A percentile compares a stretch with the other conserved stretches of the same genome.
Evolutionary conservation across 1,139 yeast species (phyloP).

Genomic region (Magnusiomyces paraingens): DNA sequence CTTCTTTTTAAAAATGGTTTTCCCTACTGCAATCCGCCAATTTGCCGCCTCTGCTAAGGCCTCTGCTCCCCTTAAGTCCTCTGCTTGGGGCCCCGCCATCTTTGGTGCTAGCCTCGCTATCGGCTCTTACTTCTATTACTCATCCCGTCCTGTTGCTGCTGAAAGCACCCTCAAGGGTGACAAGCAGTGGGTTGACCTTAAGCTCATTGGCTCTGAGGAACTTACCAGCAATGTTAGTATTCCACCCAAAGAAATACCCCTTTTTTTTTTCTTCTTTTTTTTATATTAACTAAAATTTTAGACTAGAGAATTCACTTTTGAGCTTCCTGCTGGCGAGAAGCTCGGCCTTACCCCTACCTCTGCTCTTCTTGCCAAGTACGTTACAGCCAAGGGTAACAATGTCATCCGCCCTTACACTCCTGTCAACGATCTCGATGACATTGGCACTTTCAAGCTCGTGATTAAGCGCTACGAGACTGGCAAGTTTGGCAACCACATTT

Average conservation of each 20-base stretch:
- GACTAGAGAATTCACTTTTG: conserved; percentile 65
- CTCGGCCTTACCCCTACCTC: conserved; percentile 83
- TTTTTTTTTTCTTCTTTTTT: background rate
- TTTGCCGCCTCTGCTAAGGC: conserved; percentile 7
- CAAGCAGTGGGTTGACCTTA: conserved; percentile 15
- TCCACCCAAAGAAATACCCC: too few species aligned
- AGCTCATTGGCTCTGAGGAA: conserved; percentile 7
- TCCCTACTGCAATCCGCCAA: conserved; percentile 6
- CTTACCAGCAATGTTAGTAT: conserved; percentile 4
- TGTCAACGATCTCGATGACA: conserved; percentile 56
- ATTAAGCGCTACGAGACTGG: conserved; percentile 82
- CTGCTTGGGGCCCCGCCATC: conserved; percentile 10
- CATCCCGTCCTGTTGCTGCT: conserved; percentile 8
- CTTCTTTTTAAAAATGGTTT: conserved; percentile 8
- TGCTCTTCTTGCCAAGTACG: conserved; percentile 66
- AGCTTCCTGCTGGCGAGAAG: conserved; percentile 61
- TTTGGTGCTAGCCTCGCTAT: conserved; percentile 7
- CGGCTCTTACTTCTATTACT: conserved; percentile 10
- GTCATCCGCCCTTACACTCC: conserved; percentile 98
- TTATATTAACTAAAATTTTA: conserved; percentile 24
- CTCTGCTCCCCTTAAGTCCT: conserved; percentile 7
- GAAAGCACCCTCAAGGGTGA: conserved; percentile 15
- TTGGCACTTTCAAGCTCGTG: conserved; percentile 73
- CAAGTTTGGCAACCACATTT: conserved; percentile 73
- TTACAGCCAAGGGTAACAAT: conserved; percentile 73